These are phyloP conservation scores for Chlorella sp. DNA, from an alignment of 139 green algal species.

Conservation along the genomic window DNA sequence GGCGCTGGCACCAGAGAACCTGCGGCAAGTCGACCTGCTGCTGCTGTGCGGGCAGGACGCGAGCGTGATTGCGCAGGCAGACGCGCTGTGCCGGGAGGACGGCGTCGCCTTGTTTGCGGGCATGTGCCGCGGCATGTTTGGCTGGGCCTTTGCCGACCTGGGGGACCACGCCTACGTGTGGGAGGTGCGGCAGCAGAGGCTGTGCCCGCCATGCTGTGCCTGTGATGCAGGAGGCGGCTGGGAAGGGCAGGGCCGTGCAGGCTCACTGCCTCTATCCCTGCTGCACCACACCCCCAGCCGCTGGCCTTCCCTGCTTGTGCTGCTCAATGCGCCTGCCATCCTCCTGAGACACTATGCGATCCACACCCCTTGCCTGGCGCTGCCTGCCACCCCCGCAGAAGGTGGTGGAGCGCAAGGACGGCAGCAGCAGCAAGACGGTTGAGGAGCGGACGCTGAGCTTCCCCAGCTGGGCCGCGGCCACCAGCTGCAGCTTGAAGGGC, in stretches of 20 bases:
- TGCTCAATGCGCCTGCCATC: too few relatives aligned
- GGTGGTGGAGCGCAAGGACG: conserved; percentile 25
- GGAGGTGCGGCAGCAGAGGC: too few relatives aligned
- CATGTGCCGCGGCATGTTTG: conserved; percentile 48
- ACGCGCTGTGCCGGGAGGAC: conserved; percentile 44
- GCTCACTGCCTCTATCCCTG: too few relatives aligned
- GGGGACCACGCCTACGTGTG: conserved; percentile 60
- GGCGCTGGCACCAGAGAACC: background rate
- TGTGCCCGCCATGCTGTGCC: too few relatives aligned
- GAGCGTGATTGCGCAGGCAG: conserved; percentile 33
- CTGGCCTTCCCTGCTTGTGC: too few relatives aligned
- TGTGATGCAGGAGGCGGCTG: background rate
- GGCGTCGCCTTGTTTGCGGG: conserved; percentile 70
- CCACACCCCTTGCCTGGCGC: too few relatives aligned
- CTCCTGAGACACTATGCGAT: too few relatives aligned
- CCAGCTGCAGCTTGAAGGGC: conserved; percentile 15
- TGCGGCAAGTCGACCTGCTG: conserved; percentile 58
- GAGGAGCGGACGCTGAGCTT: conserved; percentile 28
- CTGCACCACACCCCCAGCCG: too few relatives aligned
- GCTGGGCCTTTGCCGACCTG: conserved; percentile 81
- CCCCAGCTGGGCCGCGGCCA: conserved; percentile 29
- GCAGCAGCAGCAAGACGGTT: conserved; percentile 6
- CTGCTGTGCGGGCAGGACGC: conserved; percentile 49
- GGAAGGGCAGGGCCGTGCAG: background rate
- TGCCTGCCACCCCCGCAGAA: conserved; percentile 4